Conservation (phyloP, 1,284 basidiomycete species). For the Agaricales sp. region DNA sequence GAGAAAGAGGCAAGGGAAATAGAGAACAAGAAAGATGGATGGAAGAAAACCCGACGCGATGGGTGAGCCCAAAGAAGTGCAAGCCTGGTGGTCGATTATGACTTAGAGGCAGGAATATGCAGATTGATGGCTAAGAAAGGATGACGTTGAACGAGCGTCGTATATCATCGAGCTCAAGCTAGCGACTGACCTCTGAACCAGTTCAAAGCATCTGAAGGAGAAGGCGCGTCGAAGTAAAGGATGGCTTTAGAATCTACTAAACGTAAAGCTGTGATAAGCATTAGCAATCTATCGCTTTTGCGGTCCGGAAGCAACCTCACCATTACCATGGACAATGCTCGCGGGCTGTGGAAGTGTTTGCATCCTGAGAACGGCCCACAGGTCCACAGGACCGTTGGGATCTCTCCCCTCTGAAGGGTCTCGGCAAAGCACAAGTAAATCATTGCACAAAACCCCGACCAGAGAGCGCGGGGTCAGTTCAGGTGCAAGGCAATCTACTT, state of each 20-base stretch:
- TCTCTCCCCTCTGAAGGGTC: conserved; percentile 73
- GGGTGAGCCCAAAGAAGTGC: neutral
- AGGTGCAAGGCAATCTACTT: conserved; percentile 82
- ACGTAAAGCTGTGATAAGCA: conserved; percentile 48
- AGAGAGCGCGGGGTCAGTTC: conserved; percentile 70
- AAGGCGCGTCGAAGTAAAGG: conserved; percentile 82
- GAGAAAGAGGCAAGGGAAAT: neutral
- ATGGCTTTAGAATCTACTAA: conserved; percentile 86
- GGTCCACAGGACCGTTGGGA: conserved; percentile 62
- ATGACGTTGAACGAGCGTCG: conserved; percentile 10
- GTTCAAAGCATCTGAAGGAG: conserved; percentile 73
- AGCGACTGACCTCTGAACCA: conserved; percentile 73
- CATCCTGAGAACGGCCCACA: conserved; percentile 92
- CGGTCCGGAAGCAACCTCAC: conserved; percentile 25
- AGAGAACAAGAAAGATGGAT: too few species aligned
- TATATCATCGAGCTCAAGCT: neutral
- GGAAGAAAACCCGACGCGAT: neutral
- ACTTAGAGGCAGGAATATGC: conserved; percentile 47
- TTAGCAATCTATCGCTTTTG: conserved; percentile 7
- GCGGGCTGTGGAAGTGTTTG: conserved; percentile 82
- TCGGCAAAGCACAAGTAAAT: conserved; percentile 82
- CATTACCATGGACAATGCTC: conserved; percentile 81
- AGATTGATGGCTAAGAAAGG: conserved; percentile 44
- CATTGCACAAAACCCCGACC: conserved; percentile 82
- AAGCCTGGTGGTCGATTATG: too few species aligned